phyloP scores from a whole-genome alignment of 148 eudicot species.

The Gaultheria prostrata region DNA sequence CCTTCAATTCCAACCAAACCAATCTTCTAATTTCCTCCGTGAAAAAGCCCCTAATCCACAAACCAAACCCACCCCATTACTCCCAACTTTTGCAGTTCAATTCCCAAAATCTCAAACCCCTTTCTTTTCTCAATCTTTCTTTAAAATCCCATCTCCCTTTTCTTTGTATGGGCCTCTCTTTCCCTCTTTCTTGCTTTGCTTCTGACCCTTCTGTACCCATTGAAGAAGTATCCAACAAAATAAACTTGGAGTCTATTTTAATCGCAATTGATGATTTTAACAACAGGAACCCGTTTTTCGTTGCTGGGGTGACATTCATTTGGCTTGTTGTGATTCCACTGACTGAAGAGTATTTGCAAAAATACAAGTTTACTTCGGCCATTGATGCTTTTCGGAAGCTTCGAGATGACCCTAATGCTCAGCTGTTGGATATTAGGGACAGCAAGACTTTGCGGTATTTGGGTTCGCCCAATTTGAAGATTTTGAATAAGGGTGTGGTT shows the following conservation, averaged over 20 bases:
- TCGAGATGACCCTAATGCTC: conserved; percentile 56
- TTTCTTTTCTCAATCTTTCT: conserved; percentile 24
- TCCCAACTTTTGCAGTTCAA: conserved; percentile 7
- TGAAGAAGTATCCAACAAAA: conserved; percentile 42
- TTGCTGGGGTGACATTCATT: conserved; percentile 66
- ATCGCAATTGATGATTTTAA: conserved; percentile 66
- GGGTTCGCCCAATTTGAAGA: conserved; percentile 74
- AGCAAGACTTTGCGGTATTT: conserved; percentile 49
- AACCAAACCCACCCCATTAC: conserved; percentile 11
- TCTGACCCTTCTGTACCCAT: conserved; percentile 41
- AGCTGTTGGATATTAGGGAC: conserved; percentile 86
- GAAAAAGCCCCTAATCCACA: conserved; percentile 19
- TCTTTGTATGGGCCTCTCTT: conserved; percentile 31
- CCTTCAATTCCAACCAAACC: conserved; percentile 10
- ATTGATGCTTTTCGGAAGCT: conserved; percentile 69
- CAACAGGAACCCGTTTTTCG: conserved; percentile 74
- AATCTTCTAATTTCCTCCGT: not conserved
- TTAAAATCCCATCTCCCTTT: conserved; percentile 38
- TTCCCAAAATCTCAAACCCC: conserved; percentile 20
- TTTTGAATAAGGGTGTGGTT: conserved; percentile 50
- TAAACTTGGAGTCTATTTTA: conserved; percentile 63
- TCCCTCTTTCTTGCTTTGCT: conserved; percentile 55
- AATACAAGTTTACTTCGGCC: conserved; percentile 64
- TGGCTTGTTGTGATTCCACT: conserved; percentile 74
- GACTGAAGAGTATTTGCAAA: conserved; percentile 51